These are phyloP conservation scores for Huntiella bhutanensis DNA, from an alignment of 2,329 filamentous ascomycete species.

Conservation along the genomic window DNA sequence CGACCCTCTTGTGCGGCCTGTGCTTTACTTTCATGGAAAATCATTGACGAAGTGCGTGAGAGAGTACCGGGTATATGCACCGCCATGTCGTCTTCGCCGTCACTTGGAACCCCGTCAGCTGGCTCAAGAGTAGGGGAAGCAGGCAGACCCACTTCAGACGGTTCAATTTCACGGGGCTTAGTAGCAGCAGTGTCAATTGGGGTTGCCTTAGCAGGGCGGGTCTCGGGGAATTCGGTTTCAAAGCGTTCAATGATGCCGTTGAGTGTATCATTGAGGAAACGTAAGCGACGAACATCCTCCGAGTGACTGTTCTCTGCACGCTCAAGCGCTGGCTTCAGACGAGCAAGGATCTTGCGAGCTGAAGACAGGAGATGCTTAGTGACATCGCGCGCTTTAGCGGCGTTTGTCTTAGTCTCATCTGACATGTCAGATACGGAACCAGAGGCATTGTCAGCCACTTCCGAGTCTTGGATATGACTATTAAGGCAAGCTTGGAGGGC, in stretches of 20 bases:
- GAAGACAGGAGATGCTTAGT: constrained; percentile 75
- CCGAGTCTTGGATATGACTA: constrained; percentile 41
- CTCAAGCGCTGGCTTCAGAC: constrained; percentile 66
- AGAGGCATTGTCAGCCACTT: constrained; percentile 35
- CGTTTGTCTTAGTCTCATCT: constrained; percentile 2
- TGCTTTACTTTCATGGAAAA: constrained; percentile 30
- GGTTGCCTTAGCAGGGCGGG: constrained; percentile 20
- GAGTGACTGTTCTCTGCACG: constrained; percentile 53
- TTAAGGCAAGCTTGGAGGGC: constrained; percentile 83
- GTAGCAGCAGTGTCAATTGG: background rate
- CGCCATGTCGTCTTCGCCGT: constrained; percentile 30
- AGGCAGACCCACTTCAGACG: constrained; percentile 12
- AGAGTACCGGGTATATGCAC: constrained; percentile 22
- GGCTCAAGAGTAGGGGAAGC: constrained; percentile 16
- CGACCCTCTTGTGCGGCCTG: constrained; percentile 39
- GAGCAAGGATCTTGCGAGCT: constrained; percentile 69
- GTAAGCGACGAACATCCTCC: constrained; percentile 64
- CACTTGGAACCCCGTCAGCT: constrained; percentile 23
- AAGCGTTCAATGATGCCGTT: constrained; percentile 87
- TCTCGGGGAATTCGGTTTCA: constrained; percentile 90
- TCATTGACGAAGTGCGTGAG: constrained; percentile 32
- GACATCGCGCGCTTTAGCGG: constrained; percentile 70
- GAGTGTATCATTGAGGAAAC: constrained; percentile 76
- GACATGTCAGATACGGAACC: constrained; percentile 19
- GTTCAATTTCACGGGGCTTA: constrained; percentile 5